Base-by-base conservation (phyloP, 192 early-diverging fungal species). In the Coemansia sp. region DNA sequence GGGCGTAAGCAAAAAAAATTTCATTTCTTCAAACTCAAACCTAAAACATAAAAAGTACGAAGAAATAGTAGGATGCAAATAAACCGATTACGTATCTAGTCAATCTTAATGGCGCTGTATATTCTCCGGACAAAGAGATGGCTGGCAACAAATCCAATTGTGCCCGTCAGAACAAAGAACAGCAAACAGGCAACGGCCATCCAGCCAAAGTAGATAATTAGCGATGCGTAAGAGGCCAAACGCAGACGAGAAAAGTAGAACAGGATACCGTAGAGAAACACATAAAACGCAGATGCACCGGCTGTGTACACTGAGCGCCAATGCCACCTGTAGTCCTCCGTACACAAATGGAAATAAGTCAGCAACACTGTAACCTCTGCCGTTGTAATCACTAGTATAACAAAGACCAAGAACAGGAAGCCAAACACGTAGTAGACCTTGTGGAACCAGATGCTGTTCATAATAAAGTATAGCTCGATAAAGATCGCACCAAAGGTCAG, bases 401-500 rank as follows among this genome's bases (percentile, higher is more conserved):
- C 68, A 78, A 94, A 95, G 5, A 95, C 93, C 57, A 94, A 67
- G 84, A 95, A 87, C 69, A 95, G 74, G 83, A 97, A 95, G 0
- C 95, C 93, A 87, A 93, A 94, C 60, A 95, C 88, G 70, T 95
- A 95, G 83, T 95, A 98, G 23, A 94, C 88, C 70, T 90, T 89
- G 85, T 92, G 90, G 85, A 89, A 90, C 93, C 93, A 96, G 53
- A 97, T 94, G 51, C 89, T 91, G 78, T 92, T 91, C 85, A 97
- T 92, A 62, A 98, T 92, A 80, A 94, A 98, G 83, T 96, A 96
- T 52, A 97, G 84, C 85, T 98, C 96, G 67, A 97, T 94, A 66
- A 97, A 98, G 56, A 97, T 92, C 22, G 94, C 88, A 4, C 88
- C 92, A 72, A 98, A 98, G 20, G 94, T 93, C 39, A 98, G 83